Percentiles rank a stretch among this genome's conserved stretches.
phyloP scores from a whole-genome alignment of 208 protist genomes.

The Leishmania arabica region DNA sequence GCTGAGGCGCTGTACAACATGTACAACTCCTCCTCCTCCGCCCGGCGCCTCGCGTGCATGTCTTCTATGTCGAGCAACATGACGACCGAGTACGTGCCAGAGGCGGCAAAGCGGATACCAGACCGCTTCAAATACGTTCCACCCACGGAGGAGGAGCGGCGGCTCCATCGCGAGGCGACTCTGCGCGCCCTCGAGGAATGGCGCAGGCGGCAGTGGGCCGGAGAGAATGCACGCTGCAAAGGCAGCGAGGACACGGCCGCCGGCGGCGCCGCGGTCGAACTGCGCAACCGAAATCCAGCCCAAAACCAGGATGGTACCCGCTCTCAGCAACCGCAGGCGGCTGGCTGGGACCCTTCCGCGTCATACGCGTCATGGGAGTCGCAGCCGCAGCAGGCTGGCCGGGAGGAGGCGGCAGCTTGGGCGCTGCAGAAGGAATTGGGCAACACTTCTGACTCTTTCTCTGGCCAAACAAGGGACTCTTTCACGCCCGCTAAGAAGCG shows the following conservation, averaged over 20 bases:
- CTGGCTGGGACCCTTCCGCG: neutral
- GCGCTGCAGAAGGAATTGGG: neutral
- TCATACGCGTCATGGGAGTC: conserved; percentile 1
- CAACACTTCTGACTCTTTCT: neutral
- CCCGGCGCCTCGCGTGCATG: conserved; percentile 4
- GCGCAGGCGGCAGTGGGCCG: conserved; percentile 21
- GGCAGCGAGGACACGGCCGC: neutral
- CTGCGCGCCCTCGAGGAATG: conserved; percentile 25
- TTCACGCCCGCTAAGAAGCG: neutral
- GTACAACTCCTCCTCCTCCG: conserved; percentile 14
- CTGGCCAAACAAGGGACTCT: neutral
- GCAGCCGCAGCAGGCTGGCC: neutral
- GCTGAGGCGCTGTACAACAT: conserved; percentile 26
- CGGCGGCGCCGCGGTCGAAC: neutral
- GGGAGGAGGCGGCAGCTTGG: neutral
- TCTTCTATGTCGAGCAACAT: conserved; percentile 5
- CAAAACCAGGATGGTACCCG: conserved; percentile 8
- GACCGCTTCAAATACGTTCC: conserved; percentile 63
- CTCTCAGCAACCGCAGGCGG: conserved; percentile 4
- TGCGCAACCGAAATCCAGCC: conserved; percentile 3
- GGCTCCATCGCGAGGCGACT: conserved; percentile 20
- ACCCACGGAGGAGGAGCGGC: conserved; percentile 32
- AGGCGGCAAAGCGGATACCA: conserved; percentile 41
- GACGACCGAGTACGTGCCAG: conserved; percentile 1
- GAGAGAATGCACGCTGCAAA: neutral